Evolutionary conservation across 768 basidiomycete species (phyloP), one percentile per base, ranked within the genome.

Genomic region (Kwoniella sp.): DNA sequence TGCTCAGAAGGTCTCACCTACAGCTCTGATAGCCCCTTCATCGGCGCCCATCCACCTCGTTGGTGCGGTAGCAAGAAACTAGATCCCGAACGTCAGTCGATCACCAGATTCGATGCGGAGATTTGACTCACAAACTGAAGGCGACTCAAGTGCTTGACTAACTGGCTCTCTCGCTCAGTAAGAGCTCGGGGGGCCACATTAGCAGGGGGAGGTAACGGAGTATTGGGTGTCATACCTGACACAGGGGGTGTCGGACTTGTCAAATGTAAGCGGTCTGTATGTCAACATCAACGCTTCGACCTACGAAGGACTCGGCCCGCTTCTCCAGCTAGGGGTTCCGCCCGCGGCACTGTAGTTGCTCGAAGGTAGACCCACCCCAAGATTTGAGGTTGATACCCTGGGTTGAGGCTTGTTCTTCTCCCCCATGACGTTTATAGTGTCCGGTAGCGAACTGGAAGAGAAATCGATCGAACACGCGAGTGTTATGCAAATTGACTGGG

Each of bases 11-110:
- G 51, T 12, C 4, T 12, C 4, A 60, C 65, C 51, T 45, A 70
- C 69, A 56, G 58, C 2, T 11, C 29, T 50, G 12, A 47, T 22
- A 2, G 31, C 7, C 1, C 38, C 23, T 3, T 59, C 60, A 3
- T 69, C 68, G 17, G 51, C 60, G 8, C 47, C 56, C 52, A 67
- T 68, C 67, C 77, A 79, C 25, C 69, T 58, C 1, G 75, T 74
- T 0, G 77, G 77, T 2, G 77, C 77, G 0, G 74, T 79, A 13
- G 77, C 75, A 3, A 79, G 61, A 51, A 79, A 79, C 75, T 78
- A 62, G 3, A 29, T 31, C 7, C 8, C 31, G 8, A 23, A 48
- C 5, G 34, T 59, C 50, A 66, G 26, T 23, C 55, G 4, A 20
- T n/a, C 31, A 31, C 34, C 34, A 13, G 34, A 13, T 17, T 56